Evolutionary conservation across 164 flowering plant species (phyloP).

Genomic region (Protea cynaroides): DNA sequence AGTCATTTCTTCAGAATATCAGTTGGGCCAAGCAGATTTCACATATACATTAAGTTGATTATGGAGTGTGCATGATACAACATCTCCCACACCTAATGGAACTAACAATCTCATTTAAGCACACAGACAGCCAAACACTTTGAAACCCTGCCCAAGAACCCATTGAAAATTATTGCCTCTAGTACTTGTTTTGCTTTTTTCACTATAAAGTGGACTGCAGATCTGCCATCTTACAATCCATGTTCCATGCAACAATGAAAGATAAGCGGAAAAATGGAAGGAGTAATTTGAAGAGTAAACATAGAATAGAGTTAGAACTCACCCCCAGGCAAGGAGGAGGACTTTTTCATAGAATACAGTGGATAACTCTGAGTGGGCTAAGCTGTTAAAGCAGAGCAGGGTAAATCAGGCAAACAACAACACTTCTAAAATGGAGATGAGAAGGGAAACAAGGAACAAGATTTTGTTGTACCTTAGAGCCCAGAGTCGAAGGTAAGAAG

Average conservation of each 20-base stretch:
- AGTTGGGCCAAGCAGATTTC: too few relatives aligned
- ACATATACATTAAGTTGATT: too few relatives aligned
- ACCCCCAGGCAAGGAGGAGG: constrained; percentile 89
- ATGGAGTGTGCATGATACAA: too few relatives aligned
- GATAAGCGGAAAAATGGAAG: neutral
- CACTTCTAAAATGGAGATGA: constrained; percentile 3
- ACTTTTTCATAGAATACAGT: constrained; percentile 94
- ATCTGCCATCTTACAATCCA: neutral
- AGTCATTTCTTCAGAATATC: too few relatives aligned
- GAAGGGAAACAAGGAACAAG: neutral
- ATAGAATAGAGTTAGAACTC: constrained; percentile 22
- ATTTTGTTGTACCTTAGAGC: constrained; percentile 57
- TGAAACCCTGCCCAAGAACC: too few relatives aligned
- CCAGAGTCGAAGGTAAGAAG: constrained; percentile 96
- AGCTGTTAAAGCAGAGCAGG: constrained; percentile 38
- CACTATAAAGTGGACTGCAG: neutral
- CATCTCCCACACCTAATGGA: too few relatives aligned
- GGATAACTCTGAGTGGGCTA: constrained; percentile 93
- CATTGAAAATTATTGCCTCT: too few relatives aligned
- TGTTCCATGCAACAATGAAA: neutral
- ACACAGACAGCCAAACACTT: too few relatives aligned
- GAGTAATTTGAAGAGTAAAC: neutral
- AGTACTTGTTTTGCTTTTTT: too few relatives aligned
- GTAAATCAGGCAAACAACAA: constrained; percentile 7
- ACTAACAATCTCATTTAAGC: too few relatives aligned